These are phyloP conservation scores for Monotropa hypopitys DNA, from an alignment of 179 eudicot species.

Conservation along the genomic window DNA sequence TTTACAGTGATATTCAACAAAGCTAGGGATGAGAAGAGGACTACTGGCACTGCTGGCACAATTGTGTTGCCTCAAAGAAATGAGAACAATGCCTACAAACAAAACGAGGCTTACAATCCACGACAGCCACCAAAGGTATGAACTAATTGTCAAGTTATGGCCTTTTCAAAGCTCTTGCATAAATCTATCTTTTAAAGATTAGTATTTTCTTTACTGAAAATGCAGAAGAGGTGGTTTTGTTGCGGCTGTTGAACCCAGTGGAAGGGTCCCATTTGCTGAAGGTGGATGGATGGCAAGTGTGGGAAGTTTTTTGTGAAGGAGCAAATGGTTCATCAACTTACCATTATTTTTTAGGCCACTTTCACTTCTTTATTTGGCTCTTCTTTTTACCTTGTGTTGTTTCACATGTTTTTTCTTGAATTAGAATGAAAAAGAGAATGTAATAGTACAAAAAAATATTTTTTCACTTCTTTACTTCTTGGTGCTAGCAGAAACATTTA, in stretches of 20 bases:
- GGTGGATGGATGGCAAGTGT: neutral
- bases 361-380: neutral
- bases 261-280: neutral
- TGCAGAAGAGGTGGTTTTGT: constrained; percentile 15
- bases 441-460: too few relatives aligned
- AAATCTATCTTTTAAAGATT: neutral
- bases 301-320: neutral
- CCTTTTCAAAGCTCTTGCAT: constrained; percentile 3
- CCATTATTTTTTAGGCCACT: neutral
- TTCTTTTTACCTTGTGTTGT: neutral
- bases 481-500: neutral
- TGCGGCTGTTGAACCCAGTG: constrained; percentile 4
- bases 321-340: neutral
- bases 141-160: neutral
- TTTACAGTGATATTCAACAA: constrained; percentile 58
- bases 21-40: constrained; percentile 65
- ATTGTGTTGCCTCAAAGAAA: neutral
- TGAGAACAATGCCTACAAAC: neutral
- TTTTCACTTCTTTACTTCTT: neutral
- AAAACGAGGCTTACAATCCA: neutral
- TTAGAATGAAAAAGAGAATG: neutral
- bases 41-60: constrained; percentile 6
- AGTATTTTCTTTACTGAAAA: neutral
- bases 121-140: constrained; percentile 2
- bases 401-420: neutral